Conservation (phyloP, 2,329 filamentous ascomycete genomes). For the Cercospora zeina region DNA sequence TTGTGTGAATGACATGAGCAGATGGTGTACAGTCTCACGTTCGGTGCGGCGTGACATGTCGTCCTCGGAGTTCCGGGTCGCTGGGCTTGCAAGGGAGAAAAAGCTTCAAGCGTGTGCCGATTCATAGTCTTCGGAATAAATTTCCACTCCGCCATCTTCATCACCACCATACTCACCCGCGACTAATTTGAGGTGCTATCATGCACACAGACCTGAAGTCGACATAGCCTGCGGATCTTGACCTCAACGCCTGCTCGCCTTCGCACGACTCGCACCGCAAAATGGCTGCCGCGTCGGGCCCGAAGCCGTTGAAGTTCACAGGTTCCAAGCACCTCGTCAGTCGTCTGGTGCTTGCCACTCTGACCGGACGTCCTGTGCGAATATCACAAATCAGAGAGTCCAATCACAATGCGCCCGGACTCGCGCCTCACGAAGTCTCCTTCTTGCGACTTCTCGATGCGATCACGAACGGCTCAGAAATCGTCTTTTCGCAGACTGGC, state of each 20-base stretch:
- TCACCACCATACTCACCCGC: background rate
- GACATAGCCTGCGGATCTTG: background rate
- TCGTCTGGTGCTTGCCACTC: slow-evolving; percentile 83
- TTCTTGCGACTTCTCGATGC: slow-evolving; percentile 92
- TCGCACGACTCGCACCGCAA: background rate
- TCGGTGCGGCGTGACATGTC: slow-evolving; percentile 8
- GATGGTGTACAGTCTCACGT: background rate
- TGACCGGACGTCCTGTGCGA: slow-evolving; percentile 84
- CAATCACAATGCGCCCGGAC: slow-evolving; percentile 81
- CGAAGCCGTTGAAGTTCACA: slow-evolving; percentile 59
- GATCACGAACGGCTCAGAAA: slow-evolving; percentile 89
- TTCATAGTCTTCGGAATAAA: slow-evolving; percentile 9
- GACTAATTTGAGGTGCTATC: background rate
- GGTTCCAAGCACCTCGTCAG: slow-evolving; percentile 79
- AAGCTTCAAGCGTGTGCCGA: slow-evolving; percentile 6
- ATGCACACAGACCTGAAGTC: background rate
- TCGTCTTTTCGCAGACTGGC: slow-evolving; percentile 95
- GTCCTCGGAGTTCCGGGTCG: slow-evolving; percentile 12
- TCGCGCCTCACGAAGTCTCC: slow-evolving; percentile 89
- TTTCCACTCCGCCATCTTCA: background rate
- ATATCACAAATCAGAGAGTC: slow-evolving; percentile 91
- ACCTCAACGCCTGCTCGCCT: background rate
- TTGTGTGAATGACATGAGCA: background rate
- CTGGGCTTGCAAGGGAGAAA: slow-evolving; percentile 11
- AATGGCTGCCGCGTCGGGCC: slow-evolving; percentile 35